Conservation (phyloP, 306 rosid genomes). For the Benincasa hispida region DNA sequence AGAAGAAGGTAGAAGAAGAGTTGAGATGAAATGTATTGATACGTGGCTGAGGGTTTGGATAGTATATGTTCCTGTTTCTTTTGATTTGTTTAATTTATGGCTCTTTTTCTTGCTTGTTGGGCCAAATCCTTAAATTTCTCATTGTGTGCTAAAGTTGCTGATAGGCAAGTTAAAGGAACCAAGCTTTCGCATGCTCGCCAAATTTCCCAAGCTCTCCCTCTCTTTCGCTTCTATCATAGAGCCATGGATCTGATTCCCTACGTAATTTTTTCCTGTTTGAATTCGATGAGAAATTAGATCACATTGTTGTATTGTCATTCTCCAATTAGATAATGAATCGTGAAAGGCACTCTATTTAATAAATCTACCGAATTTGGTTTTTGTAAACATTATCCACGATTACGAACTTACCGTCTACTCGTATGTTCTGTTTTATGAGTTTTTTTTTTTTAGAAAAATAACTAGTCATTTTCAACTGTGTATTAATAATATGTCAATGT, state of each 20-base stretch:
- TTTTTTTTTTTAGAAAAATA: too few relatives aligned
- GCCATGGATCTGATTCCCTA: conserved; percentile 27
- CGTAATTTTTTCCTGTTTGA: neutral
- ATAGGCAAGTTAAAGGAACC: neutral
- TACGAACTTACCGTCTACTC: neutral
- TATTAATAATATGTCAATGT: too few relatives aligned
- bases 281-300: conserved; percentile 1
- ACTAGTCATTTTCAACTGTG: too few relatives aligned
- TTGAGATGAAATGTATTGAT: too few relatives aligned
- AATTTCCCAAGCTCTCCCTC: neutral
- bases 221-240: neutral
- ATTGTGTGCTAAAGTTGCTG: too few relatives aligned
- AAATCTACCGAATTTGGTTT: neutral
- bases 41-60: too few relatives aligned
- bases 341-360: neutral
- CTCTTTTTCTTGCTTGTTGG: too few relatives aligned
- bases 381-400: too few relatives aligned
- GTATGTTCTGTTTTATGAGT: neutral
- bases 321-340: neutral
- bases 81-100: too few relatives aligned
- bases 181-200: neutral
- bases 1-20: too few relatives aligned
- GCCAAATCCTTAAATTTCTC: too few relatives aligned
- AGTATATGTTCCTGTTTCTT: too few relatives aligned
- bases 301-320: neutral